phyloP scores from a whole-genome alignment of 129 eudicot species.

The Mikania micrantha region DNA sequence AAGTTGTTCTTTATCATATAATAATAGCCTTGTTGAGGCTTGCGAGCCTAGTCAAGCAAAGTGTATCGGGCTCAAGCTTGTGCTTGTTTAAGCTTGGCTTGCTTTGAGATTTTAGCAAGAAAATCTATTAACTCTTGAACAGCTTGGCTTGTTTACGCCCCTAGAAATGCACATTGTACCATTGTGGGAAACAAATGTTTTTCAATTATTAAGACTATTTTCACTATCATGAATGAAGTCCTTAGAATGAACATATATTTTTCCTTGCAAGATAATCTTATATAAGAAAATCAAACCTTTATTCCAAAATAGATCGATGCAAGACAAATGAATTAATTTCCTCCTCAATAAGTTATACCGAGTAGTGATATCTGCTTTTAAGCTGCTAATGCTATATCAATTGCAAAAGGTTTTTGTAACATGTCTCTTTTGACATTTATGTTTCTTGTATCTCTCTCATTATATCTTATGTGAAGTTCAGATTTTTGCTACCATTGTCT shows the following conservation, averaged over 20 bases:
- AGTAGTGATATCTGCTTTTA: not conserved
- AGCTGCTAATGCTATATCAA: not conserved
- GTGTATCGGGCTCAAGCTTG: not conserved
- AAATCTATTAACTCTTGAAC: not conserved
- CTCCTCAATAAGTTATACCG: not conserved
- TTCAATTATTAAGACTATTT: not conserved
- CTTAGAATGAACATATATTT: not conserved
- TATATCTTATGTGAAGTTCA: conserved; percentile 34
- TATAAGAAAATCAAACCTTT: not conserved
- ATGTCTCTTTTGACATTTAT: not conserved
- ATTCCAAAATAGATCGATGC: not conserved
- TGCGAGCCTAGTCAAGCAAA: no score
- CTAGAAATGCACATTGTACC: not conserved
- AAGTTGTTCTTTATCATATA: no score
- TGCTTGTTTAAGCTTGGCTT: not conserved
- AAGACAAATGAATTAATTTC: not conserved
- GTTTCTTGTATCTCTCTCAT: conserved; percentile 12
- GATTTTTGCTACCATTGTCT: conserved; percentile 82
- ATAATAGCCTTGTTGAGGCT: no score
- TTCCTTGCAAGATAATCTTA: not conserved
- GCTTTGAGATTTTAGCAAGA: not conserved
- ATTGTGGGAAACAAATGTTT: not conserved
- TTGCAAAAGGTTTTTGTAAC: not conserved
- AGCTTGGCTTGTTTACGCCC: not conserved
- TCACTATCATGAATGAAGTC: not conserved